Evolutionary conservation across 768 basidiomycete genomes (phyloP).

Genomic region (Dioszegia aurantiaca): DNA sequence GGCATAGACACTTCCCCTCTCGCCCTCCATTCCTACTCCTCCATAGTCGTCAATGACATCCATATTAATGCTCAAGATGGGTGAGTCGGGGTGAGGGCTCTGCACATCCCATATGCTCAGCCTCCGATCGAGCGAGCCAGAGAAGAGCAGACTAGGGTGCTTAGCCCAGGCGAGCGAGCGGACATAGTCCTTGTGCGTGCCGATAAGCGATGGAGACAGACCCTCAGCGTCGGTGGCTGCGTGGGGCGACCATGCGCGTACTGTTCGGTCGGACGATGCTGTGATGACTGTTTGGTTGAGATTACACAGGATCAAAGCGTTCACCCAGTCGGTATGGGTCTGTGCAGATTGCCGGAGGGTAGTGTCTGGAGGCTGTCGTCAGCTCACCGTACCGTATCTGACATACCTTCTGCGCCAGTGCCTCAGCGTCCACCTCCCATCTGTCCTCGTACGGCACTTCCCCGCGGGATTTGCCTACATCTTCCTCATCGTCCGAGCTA

Average conservation of each 20-base stretch:
- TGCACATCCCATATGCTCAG: conserved; percentile 90
- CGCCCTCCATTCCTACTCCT: conserved; percentile 40
- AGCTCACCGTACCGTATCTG: not conserved
- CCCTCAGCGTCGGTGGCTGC: conserved; percentile 56
- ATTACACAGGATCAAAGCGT: conserved; percentile 88
- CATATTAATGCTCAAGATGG: conserved; percentile 45
- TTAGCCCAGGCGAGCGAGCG: conserved; percentile 43
- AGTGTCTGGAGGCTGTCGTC: conserved; percentile 21
- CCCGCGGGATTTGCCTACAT: conserved; percentile 52
- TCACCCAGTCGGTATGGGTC: conserved; percentile 92
- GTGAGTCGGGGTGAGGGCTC: conserved; percentile 35
- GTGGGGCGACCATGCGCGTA: conserved; percentile 92
- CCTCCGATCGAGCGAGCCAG: conserved; percentile 86
- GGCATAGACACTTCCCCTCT: conserved; percentile 51
- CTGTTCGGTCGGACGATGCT: conserved; percentile 90
- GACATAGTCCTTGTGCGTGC: conserved; percentile 51
- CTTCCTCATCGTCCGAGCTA: conserved; percentile 32
- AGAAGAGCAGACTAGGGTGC: conserved; percentile 45
- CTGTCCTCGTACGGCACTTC: conserved; percentile 64
- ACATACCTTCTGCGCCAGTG: conserved; percentile 51
- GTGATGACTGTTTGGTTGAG: conserved; percentile 89
- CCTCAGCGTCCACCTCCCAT: conserved; percentile 73
- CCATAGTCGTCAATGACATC: conserved; percentile 33
- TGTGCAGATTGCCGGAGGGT: conserved; percentile 82
- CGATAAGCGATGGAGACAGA: conserved; percentile 32